Percentiles rank a stretch among this genome's conserved stretches.
These are phyloP conservation scores for Naganishia kalamii DNA, from an alignment of 768 basidiomycete genomes.

Conservation along the genomic window DNA sequence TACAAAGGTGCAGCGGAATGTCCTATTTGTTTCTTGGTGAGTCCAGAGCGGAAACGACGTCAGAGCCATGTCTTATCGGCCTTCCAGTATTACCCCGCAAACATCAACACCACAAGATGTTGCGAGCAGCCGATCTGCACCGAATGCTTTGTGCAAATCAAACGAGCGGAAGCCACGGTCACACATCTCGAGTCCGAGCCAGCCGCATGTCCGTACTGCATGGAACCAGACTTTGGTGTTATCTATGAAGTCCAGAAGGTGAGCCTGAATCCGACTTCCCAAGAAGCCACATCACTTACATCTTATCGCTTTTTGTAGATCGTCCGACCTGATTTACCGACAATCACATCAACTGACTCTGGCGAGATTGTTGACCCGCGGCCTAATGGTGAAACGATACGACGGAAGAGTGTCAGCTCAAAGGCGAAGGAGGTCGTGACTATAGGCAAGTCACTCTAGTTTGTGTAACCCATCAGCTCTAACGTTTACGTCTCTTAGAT, in stretches of 20 bases:
- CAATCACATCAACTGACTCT: conserved; percentile 1
- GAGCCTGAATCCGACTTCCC: conserved; percentile 50
- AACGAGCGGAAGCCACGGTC: conserved; percentile 85
- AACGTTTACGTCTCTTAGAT: too few relatives aligned
- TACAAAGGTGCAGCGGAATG: conserved; percentile 85
- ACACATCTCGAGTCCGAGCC: conserved; percentile 95
- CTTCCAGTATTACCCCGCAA: conserved; percentile 84
- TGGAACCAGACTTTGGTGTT: conserved; percentile 93
- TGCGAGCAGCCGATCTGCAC: conserved; percentile 98
- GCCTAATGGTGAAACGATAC: conserved; percentile 34
- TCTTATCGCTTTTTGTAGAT: conserved; percentile 8
- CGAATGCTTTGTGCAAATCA: conserved; percentile 98
- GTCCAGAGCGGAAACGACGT: conserved; percentile 38
- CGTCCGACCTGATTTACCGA: conserved; percentile 11
- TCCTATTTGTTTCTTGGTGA: conserved; percentile 93
- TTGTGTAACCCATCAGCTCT: too few relatives aligned
- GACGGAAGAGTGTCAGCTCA: conserved; percentile 76
- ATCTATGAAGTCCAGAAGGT: conserved; percentile 72
- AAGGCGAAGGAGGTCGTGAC: conserved; percentile 87
- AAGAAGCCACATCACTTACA: conserved; percentile 9
- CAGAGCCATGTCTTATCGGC: background rate
- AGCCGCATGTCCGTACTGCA: conserved; percentile 94
- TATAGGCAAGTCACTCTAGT: conserved; percentile 44
- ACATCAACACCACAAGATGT: conserved; percentile 94
- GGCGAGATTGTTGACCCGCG: conserved; percentile 19